phyloP scores from a whole-genome alignment of 2,329 filamentous ascomycete genomes.

The Fusarium decemcellulare region DNA sequence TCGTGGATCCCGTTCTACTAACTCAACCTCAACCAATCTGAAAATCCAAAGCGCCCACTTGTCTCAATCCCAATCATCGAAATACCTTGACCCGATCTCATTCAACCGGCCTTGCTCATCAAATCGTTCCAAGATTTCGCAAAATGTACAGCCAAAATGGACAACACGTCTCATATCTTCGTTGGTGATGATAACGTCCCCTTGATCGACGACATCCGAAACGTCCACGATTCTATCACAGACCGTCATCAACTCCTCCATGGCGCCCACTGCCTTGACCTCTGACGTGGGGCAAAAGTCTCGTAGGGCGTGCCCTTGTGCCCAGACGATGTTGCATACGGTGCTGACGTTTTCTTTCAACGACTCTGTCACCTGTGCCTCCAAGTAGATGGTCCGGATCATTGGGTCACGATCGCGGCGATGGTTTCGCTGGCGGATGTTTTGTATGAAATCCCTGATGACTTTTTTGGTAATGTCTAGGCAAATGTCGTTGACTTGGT shows the following conservation, averaged over 20 bases:
- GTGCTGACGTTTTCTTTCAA: constrained; percentile 12
- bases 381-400: not conserved
- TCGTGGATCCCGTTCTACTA: not conserved
- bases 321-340: constrained; percentile 19
- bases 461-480: constrained; percentile 7
- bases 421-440: not conserved
- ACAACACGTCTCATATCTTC: not conserved
- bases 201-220: not conserved
- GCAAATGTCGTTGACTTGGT: constrained; percentile 14
- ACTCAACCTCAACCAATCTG: not conserved
- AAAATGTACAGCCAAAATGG: constrained; percentile 5
- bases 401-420: not conserved
- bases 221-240: not conserved
- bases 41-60: not conserved
- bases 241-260: not conserved
- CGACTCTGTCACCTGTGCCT: not conserved
- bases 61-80: not conserved
- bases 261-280: not conserved
- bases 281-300: constrained; percentile 7
- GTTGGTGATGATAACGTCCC: not conserved
- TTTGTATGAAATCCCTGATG: constrained; percentile 9
- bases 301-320: constrained; percentile 5
- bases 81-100: not conserved
- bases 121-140: not conserved
- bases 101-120: not conserved